A percentile compares a stretch with the other conserved stretches of the same genome.
These are phyloP conservation scores for Taiozyma onychis DNA, from an alignment of 1,139 yeast genomes.

Conservation along the genomic window DNA sequence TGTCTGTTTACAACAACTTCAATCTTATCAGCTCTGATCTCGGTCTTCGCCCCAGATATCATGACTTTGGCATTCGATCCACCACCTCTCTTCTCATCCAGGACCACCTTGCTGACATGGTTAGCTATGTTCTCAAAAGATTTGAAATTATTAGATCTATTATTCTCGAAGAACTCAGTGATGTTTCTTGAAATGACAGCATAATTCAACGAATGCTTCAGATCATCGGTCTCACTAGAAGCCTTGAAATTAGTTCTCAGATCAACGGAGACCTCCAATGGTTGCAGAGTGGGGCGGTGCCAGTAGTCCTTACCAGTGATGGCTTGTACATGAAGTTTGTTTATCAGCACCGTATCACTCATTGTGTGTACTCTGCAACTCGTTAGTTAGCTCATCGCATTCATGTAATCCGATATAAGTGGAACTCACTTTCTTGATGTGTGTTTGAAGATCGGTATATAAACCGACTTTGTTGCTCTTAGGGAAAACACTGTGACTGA, in stretches of 20 bases:
- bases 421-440: neutral
- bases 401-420: neutral
- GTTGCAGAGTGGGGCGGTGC: conserved; percentile 67
- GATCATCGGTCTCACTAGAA: conserved; percentile 73
- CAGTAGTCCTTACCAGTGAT: conserved; percentile 74
- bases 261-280: conserved; percentile 52
- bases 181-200: conserved; percentile 73
- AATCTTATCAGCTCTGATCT: conserved; percentile 46
- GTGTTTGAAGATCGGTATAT: neutral
- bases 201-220: conserved; percentile 77
- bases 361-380: neutral
- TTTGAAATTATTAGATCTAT: conserved; percentile 42
- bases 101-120: conserved; percentile 42
- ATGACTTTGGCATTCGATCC: conserved; percentile 44
- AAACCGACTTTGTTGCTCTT: neutral
- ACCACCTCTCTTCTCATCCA: conserved; percentile 44
- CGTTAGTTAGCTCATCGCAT: neutral
- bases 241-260: conserved; percentile 63
- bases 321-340: conserved; percentile 53
- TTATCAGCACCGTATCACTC: conserved; percentile 19
- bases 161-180: conserved; percentile 41
- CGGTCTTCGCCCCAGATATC: conserved; percentile 36
- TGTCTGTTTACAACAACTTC: conserved; percentile 32
- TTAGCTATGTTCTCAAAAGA: conserved; percentile 55
- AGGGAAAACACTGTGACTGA: neutral